Evolutionary conservation across 306 rosid species (phyloP).

Genomic region (Senna tora): DNA sequence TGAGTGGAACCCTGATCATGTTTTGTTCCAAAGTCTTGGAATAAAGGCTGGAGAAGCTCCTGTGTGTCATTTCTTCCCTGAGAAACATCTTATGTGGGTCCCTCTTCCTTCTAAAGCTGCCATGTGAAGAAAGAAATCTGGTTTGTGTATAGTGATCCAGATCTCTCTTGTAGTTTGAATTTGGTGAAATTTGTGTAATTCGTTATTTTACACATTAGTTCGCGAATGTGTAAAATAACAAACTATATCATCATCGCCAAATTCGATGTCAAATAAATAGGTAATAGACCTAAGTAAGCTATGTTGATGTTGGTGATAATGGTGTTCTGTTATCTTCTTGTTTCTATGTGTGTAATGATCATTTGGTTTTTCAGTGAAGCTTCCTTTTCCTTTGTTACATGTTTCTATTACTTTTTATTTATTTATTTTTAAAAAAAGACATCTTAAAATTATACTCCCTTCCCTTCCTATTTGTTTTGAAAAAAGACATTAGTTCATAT

Average conservation of each 20-base stretch:
- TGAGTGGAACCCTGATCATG: slow-evolving; percentile 53
- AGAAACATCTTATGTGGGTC: slow-evolving; percentile 61
- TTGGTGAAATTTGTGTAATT: too few relatives aligned
- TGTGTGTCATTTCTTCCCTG: slow-evolving; percentile 61
- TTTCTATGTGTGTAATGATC: background rate
- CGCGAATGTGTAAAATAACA: too few relatives aligned
- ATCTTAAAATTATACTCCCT: too few relatives aligned
- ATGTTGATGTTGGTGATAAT: too few relatives aligned
- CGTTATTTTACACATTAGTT: too few relatives aligned
- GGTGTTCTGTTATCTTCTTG: background rate
- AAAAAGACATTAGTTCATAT: too few relatives aligned
- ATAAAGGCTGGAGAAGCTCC: slow-evolving; percentile 50
- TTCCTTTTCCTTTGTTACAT: background rate
- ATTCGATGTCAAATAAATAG: background rate
- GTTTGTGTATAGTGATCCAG: too few relatives aligned
- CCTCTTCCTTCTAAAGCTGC: slow-evolving; percentile 46
- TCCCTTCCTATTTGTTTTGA: too few relatives aligned
- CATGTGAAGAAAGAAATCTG: slow-evolving; percentile 23
- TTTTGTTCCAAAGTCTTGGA: slow-evolving; percentile 45
- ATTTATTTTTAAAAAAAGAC: too few relatives aligned
- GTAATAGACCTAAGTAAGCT: background rate
- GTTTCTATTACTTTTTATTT: background rate
- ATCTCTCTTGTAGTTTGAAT: too few relatives aligned
- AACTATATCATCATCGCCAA: too few relatives aligned
- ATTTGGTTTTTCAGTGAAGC: background rate